A percentile compares a stretch with the other conserved stretches of the same genome.
These are phyloP conservation scores for Penicillium chermesinum DNA, from an alignment of 495 filamentous ascomycete genomes.

Conservation along the genomic window DNA sequence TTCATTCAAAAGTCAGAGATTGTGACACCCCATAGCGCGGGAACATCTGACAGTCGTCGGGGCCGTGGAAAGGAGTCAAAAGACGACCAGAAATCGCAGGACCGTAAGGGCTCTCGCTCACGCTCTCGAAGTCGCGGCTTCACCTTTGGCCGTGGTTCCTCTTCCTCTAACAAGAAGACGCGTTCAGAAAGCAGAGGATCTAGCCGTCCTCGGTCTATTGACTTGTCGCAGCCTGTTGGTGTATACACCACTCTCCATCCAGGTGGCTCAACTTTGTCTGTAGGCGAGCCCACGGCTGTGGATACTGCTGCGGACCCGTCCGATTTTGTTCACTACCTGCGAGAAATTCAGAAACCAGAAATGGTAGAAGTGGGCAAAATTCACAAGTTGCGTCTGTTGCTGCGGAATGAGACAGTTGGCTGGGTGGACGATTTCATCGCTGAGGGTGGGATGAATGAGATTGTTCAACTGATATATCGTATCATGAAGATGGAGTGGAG, in stretches of 20 bases:
- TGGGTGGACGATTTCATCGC: slow-evolving; percentile 92
- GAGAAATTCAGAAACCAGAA: slow-evolving; percentile 71
- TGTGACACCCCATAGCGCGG: slow-evolving; percentile 31
- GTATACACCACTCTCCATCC: slow-evolving; percentile 46
- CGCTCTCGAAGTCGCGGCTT: slow-evolving; percentile 75
- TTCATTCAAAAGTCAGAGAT: slow-evolving; percentile 80
- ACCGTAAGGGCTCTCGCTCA: slow-evolving; percentile 50
- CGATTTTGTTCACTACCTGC: slow-evolving; percentile 78
- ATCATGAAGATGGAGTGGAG: slow-evolving; percentile 96
- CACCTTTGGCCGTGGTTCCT: slow-evolving; percentile 59
- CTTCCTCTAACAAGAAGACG: slow-evolving; percentile 53
- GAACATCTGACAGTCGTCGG: slow-evolving; percentile 35
- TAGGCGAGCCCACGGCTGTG: slow-evolving; percentile 36
- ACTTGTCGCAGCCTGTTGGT: slow-evolving; percentile 39
- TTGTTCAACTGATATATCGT: slow-evolving; percentile 77
- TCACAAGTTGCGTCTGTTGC: slow-evolving; percentile 84
- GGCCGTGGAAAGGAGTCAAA: slow-evolving; percentile 39
- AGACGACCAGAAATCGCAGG: slow-evolving; percentile 28
- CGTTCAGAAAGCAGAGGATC: slow-evolving; percentile 41
- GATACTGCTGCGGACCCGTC: slow-evolving; percentile 55
- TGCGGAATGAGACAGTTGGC: slow-evolving; percentile 88
- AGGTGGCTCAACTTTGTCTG: slow-evolving; percentile 34
- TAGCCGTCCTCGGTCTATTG: slow-evolving; percentile 39
- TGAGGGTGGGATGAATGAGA: slow-evolving; percentile 86
- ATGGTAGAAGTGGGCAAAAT: slow-evolving; percentile 85